Percentiles rank a stretch among this genome's conserved stretches.
These are phyloP conservation scores for Rhododendron vialii DNA, from an alignment of 148 eudicot species.

Conservation along the genomic window DNA sequence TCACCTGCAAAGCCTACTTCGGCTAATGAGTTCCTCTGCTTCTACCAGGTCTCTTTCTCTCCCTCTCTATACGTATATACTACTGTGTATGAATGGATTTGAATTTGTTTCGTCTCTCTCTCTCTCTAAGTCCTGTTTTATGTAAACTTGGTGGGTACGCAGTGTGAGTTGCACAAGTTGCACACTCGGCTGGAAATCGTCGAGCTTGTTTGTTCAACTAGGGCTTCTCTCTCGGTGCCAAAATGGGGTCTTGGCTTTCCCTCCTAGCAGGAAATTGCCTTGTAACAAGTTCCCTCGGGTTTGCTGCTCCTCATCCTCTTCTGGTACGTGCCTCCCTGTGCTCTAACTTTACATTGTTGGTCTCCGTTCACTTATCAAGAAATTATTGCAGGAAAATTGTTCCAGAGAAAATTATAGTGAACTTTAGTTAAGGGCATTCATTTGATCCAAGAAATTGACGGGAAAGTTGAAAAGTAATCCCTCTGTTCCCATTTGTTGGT, in stretches of 20 bases:
- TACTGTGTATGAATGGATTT: not conserved
- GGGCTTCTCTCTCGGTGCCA: conserved; percentile 16
- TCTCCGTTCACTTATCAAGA: too few species aligned
- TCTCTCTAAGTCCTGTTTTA: not conserved
- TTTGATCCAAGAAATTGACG: too few species aligned
- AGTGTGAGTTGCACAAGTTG: conserved; percentile 36
- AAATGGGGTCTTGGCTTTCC: conserved; percentile 15
- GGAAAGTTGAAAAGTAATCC: not conserved
- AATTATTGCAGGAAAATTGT: too few species aligned
- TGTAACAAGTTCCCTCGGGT: conserved; percentile 25
- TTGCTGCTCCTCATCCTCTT: conserved; percentile 33
- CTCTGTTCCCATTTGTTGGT: too few species aligned
- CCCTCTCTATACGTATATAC: not conserved
- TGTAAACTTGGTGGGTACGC: conserved; percentile 9
- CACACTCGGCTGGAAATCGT: conserved; percentile 47
- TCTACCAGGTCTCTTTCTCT: conserved; percentile 25
- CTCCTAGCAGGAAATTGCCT: conserved; percentile 5
- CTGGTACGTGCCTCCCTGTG: conserved; percentile 29
- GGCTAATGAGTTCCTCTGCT: conserved; percentile 21
- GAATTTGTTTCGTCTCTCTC: not conserved
- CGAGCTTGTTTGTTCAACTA: conserved; percentile 33
- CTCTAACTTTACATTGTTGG: not conserved
- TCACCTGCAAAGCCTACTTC: not conserved
- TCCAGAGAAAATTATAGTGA: not conserved
- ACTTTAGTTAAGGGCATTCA: not conserved